Evolutionary conservation across 1,284 basidiomycete species (phyloP), one percentile per base, ranked within the genome.

Genomic region (Fomitopsis palustris): DNA sequence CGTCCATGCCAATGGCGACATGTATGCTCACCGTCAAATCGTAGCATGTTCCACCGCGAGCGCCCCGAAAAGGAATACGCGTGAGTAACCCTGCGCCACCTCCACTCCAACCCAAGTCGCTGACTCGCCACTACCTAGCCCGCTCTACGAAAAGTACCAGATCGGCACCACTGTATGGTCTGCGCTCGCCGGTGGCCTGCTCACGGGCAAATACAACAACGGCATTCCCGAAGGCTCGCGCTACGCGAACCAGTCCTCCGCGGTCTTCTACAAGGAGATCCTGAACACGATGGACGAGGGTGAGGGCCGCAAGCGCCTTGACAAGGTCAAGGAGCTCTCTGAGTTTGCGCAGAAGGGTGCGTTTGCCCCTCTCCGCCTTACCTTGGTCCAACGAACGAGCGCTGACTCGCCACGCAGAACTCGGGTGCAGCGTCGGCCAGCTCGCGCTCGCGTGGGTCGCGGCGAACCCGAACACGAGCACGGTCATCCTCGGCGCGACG

Each of bases 1-100:
- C 6, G 3, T 14, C 19, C 19, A 14, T 21, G 14, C n/a, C 14
- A 41, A 17, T 7, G 7, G 41, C 31, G 7, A 14, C 23, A 25
- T 6, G 37, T 16, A 42, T n/a, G 10, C 43, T 53, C 17, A 42
- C 42, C 25, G 10, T 43, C 47, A 31, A 42, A 39, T 55, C 42
- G 31, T 65, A 87, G 83, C 71, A 83, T 89, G 81, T 81, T 92
- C 71, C 81, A 86, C 66, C 85, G 90, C 41, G 85, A 90, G 65
- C 83, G 88, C n/a, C 86, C 92, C 47, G 93, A 95, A 77, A 83
- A 85, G 66, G 92, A 94, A 78, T 94, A 92, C 72, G 81, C 78
- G 85, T 85, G 59, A 66, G 66, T 65, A n/a, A n/a, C 42, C 4
- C 9, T 8, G 12, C 43, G 16, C 8, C 19, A 14, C 16, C 49